These are phyloP conservation scores for Diaporthe citrichinensis DNA, from an alignment of 2,329 filamentous ascomycete genomes.

Conservation along the genomic window DNA sequence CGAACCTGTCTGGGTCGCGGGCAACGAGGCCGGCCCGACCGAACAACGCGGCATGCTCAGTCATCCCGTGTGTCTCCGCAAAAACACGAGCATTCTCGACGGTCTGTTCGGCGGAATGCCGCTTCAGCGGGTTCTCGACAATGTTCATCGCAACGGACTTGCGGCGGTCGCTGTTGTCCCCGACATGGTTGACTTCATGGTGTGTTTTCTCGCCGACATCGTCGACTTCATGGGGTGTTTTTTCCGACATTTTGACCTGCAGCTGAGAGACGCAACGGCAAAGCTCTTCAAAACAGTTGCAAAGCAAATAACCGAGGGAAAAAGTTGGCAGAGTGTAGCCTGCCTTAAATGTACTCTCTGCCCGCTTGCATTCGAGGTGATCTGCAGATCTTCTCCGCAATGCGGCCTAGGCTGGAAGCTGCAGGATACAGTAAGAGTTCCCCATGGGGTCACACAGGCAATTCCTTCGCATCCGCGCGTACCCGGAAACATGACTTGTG, in stretches of 20 bases:
- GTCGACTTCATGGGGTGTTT: not conserved
- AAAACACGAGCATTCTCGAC: slow-evolving; percentile 72
- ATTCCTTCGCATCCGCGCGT: not conserved
- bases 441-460: slow-evolving; percentile 26
- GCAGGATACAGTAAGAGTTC: slow-evolving; percentile 11
- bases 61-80: slow-evolving; percentile 70
- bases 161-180: slow-evolving; percentile 40
- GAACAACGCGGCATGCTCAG: slow-evolving; percentile 70
- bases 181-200: slow-evolving; percentile 14
- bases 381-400: slow-evolving; percentile 9
- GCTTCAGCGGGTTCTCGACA: slow-evolving; percentile 51
- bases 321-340: not conserved
- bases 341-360: not conserved
- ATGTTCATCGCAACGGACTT: slow-evolving; percentile 50
- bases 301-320: not conserved
- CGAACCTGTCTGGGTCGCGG: slow-evolving; percentile 75
- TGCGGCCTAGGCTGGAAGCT: slow-evolving; percentile 2
- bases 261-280: not conserved
- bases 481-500: slow-evolving; percentile 28
- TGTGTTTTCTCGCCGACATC: not conserved
- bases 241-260: slow-evolving; percentile 27
- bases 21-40: slow-evolving; percentile 81
- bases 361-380: not conserved
- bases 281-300: not conserved
- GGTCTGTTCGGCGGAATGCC: slow-evolving; percentile 57